These are phyloP conservation scores for Protomyces gravidus DNA, from an alignment of 1,139 yeast species.

Conservation along the genomic window DNA sequence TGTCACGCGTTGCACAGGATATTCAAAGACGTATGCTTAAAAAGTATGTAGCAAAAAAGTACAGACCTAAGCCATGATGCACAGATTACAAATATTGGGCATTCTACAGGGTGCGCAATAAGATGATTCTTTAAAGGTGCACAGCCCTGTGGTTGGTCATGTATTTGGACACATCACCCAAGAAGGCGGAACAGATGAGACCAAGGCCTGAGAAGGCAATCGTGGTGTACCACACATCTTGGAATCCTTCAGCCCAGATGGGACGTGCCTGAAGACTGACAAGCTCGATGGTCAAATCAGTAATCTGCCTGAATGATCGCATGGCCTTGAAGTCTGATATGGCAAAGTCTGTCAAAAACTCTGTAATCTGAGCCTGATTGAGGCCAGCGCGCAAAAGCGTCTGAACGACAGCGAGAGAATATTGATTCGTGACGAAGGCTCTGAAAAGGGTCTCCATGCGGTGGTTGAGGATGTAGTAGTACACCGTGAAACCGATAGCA, in stretches of 20 bases:
- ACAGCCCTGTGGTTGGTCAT: conserved; percentile 28
- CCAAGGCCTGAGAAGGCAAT: conserved; percentile 24
- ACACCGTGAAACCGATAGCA: conserved; percentile 23
- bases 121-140: conserved; percentile 14
- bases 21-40: conserved; percentile 6
- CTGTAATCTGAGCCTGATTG: neutral
- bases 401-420: conserved; percentile 4
- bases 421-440: conserved; percentile 1
- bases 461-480: conserved; percentile 23
- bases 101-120: too few relatives aligned
- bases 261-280: conserved; percentile 10
- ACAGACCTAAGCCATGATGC: too few relatives aligned
- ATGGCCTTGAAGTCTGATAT: conserved; percentile 11
- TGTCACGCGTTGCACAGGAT: conserved; percentile 21
- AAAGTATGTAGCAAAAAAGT: too few relatives aligned
- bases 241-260: conserved; percentile 20
- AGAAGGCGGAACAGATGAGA: conserved; percentile 20
- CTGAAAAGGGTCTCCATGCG: conserved; percentile 2
- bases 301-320: conserved; percentile 1
- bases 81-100: too few relatives aligned
- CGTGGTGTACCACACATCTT: conserved; percentile 20
- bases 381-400: conserved; percentile 2
- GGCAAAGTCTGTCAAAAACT: conserved; percentile 8
- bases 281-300: conserved; percentile 6
- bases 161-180: conserved; percentile 24